A percentile compares a stretch with the other conserved stretches of the same genome.
Evolutionary conservation across 148 eudicot species (phyloP).

Genomic region (Camellia sinensis): DNA sequence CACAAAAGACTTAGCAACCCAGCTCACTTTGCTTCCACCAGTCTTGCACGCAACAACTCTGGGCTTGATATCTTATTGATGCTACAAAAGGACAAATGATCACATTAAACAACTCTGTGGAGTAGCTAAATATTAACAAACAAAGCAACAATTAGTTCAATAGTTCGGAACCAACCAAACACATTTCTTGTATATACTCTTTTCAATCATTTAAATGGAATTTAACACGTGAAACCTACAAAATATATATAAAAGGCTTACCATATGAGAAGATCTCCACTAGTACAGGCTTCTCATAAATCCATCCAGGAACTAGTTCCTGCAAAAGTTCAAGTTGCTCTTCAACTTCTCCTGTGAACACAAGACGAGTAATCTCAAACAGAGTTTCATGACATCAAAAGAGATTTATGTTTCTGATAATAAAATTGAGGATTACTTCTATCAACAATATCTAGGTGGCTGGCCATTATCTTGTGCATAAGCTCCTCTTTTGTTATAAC

Average conservation of each 20-base stretch:
- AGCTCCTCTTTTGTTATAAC: slow-evolving; percentile 79
- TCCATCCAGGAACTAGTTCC: slow-evolving; percentile 78
- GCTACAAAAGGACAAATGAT: slow-evolving; percentile 40
- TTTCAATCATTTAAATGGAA: background rate
- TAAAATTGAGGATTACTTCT: slow-evolving; percentile 46
- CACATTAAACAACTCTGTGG: background rate
- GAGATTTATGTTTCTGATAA: background rate
- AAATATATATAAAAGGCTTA: slow-evolving; percentile 22
- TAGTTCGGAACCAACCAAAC: background rate
- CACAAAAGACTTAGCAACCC: too few species aligned
- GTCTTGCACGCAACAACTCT: slow-evolving; percentile 54
- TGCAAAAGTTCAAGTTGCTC: slow-evolving; percentile 65
- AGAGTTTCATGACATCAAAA: background rate
- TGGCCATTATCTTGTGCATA: slow-evolving; percentile 50
- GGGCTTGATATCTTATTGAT: slow-evolving; percentile 51
- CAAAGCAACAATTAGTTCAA: background rate
- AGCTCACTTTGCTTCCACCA: slow-evolving; percentile 45
- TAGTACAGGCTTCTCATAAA: slow-evolving; percentile 49
- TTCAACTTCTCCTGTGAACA: slow-evolving; percentile 68
- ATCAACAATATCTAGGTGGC: slow-evolving; percentile 55
- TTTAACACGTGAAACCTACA: background rate
- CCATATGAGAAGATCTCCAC: slow-evolving; percentile 71
- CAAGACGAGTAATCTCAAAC: background rate
- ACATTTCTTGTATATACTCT: background rate
- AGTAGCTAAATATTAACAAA: background rate